Conservation (phyloP, 2,329 filamentous ascomycete species). For the Rhytidhysteron rufulum region DNA sequence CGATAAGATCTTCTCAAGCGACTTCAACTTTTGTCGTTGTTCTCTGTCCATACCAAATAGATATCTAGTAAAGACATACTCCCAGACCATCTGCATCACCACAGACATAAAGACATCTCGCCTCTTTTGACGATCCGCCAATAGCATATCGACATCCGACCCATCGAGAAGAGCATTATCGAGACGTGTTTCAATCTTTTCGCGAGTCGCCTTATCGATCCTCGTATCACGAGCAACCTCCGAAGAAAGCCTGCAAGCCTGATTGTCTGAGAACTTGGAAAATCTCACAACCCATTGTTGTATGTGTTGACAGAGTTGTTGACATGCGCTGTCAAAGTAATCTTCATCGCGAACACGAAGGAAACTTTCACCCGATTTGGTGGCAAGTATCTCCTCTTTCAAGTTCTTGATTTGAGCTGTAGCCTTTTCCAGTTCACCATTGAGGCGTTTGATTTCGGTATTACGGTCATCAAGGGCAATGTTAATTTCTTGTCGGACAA, state of each 20-base stretch:
- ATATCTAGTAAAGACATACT: slow-evolving; percentile 96
- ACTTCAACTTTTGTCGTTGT: slow-evolving; percentile 95
- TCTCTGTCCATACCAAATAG: slow-evolving; percentile 98
- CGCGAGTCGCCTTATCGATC: slow-evolving; percentile 39
- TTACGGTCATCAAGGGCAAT: slow-evolving; percentile 75
- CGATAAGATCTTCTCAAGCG: slow-evolving; percentile 82
- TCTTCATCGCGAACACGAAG: slow-evolving; percentile 82
- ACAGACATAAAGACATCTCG: slow-evolving; percentile 98
- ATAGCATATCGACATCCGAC: slow-evolving; percentile 83
- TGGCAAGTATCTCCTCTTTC: slow-evolving; percentile 57
- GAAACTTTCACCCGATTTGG: slow-evolving; percentile 65
- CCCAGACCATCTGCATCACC: slow-evolving; percentile 99
- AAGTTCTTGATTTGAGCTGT: slow-evolving; percentile 57
- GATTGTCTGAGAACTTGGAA: slow-evolving; percentile 94
- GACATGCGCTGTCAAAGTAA: slow-evolving; percentile 91
- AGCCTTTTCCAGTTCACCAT: slow-evolving; percentile 71
- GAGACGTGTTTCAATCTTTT: slow-evolving; percentile 88
- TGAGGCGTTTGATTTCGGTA: slow-evolving; percentile 73
- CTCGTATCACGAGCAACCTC: slow-evolving; percentile 67
- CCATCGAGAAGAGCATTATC: slow-evolving; percentile 94
- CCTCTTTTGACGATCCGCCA: slow-evolving; percentile 80
- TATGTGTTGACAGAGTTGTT: slow-evolving; percentile 91
- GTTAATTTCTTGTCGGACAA: slow-evolving; percentile 59
- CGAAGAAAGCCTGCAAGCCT: slow-evolving; percentile 74
- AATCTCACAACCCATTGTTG: slow-evolving; percentile 98